Evolutionary conservation across 192 early-diverging fungal genomes (phyloP).

Genomic region (Coemansia aciculifera): DNA sequence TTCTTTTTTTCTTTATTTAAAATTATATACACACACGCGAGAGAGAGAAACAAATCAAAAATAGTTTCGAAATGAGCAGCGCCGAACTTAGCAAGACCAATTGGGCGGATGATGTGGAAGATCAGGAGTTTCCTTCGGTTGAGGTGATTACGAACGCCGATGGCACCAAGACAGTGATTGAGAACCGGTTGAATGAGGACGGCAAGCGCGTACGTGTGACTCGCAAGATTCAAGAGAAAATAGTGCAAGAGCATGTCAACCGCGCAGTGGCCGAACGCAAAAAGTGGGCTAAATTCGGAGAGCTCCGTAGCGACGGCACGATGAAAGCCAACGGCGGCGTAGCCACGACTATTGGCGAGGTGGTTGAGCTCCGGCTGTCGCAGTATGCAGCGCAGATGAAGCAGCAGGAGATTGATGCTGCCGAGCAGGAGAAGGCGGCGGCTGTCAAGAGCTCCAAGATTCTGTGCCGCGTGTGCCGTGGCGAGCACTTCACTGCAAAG

Average conservation of each 20-base stretch:
- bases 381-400: slow-evolving; percentile 54
- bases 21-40: neutral
- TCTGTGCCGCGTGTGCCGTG: slow-evolving; percentile 93
- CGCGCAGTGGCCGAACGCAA: slow-evolving; percentile 88
- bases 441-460: slow-evolving; percentile 77
- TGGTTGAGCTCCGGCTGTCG: slow-evolving; percentile 83
- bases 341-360: slow-evolving; percentile 87
- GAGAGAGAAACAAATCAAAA: neutral
- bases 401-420: slow-evolving; percentile 65
- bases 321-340: slow-evolving; percentile 81
- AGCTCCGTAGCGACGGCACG: slow-evolving; percentile 64
- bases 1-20: neutral
- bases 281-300: slow-evolving; percentile 83
- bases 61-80: neutral
- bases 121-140: slow-evolving; percentile 47
- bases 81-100: slow-evolving; percentile 51
- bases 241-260: slow-evolving; percentile 81
- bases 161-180: slow-evolving; percentile 79
- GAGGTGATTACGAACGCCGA: slow-evolving; percentile 60
- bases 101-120: slow-evolving; percentile 80
- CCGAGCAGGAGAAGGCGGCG: slow-evolving; percentile 57
- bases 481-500: slow-evolving; percentile 93
- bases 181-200: slow-evolving; percentile 83
- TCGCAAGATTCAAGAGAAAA: slow-evolving; percentile 75
- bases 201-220: slow-evolving; percentile 92